Conservation (phyloP, 2,329 filamentous ascomycete species). For the Pezicula radicicola region DNA sequence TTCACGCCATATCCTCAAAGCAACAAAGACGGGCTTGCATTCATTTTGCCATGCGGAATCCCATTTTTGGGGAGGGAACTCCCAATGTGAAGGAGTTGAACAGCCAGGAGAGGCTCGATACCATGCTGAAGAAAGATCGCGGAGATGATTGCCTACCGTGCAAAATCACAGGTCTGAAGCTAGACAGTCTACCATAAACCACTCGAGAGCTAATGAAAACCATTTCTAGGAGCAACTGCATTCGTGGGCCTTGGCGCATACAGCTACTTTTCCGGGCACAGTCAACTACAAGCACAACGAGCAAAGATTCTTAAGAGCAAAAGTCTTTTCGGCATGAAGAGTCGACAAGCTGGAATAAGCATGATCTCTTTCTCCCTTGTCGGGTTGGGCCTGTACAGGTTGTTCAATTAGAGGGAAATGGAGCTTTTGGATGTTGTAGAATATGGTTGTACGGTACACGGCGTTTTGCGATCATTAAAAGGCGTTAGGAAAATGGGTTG, state of each 20-base stretch:
- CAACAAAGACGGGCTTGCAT: not conserved
- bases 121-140: slow-evolving; percentile 21
- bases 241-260: slow-evolving; percentile 75
- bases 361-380: slow-evolving; percentile 65
- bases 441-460: not conserved
- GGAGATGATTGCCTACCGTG: slow-evolving; percentile 37
- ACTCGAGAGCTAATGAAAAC: slow-evolving; percentile 3
- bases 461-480: not conserved
- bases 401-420: slow-evolving; percentile 23
- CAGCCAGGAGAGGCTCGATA: slow-evolving; percentile 20
- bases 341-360: slow-evolving; percentile 64
- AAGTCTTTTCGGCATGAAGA: slow-evolving; percentile 70
- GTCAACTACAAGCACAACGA: slow-evolving; percentile 65
- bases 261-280: slow-evolving; percentile 72
- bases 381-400: slow-evolving; percentile 64
- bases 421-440: not conserved
- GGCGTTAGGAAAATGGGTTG: no score
- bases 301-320: slow-evolving; percentile 65
- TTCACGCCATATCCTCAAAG: not conserved
- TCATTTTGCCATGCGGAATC: no score
- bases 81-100: slow-evolving; percentile 16
- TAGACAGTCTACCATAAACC: not conserved
- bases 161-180: slow-evolving; percentile 24
- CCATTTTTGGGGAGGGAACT: slow-evolving; percentile 1
- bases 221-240: slow-evolving; percentile 61